Conservation (phyloP, 306 rosid species). For the Mimosa pudica region DNA sequence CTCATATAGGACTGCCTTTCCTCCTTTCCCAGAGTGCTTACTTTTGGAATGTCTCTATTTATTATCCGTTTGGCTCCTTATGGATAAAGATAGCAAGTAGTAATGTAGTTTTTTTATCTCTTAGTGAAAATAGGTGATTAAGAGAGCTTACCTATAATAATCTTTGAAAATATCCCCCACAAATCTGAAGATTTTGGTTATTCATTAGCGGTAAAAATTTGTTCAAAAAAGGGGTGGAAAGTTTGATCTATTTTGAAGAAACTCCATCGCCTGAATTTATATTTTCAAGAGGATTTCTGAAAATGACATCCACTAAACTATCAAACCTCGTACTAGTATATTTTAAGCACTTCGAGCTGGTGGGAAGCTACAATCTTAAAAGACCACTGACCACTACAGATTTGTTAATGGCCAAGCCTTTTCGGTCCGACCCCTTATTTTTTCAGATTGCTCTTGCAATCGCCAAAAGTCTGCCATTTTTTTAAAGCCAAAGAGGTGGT, state of each 20-base stretch:
- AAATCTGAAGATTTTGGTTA: too few relatives aligned
- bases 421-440: neutral
- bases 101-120: neutral
- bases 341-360: neutral
- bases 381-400: neutral
- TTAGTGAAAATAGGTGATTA: neutral
- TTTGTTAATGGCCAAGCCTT: neutral
- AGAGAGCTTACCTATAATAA: neutral
- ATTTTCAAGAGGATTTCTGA: neutral
- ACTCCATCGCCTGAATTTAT: neutral
- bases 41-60: neutral
- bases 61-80: neutral
- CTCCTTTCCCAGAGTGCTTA: neutral
- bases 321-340: constrained; percentile 2
- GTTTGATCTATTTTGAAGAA: neutral
- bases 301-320: neutral
- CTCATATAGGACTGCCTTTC: neutral
- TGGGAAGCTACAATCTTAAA: neutral
- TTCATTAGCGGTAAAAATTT: too few relatives aligned
- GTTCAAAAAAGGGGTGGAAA: neutral
- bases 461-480: neutral
- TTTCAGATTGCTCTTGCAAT: neutral
- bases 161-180: neutral
- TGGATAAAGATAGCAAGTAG: neutral
- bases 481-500: neutral